phyloP scores from a whole-genome alignment of 202 grass and related monocot species.

The Carex arenaria region DNA sequence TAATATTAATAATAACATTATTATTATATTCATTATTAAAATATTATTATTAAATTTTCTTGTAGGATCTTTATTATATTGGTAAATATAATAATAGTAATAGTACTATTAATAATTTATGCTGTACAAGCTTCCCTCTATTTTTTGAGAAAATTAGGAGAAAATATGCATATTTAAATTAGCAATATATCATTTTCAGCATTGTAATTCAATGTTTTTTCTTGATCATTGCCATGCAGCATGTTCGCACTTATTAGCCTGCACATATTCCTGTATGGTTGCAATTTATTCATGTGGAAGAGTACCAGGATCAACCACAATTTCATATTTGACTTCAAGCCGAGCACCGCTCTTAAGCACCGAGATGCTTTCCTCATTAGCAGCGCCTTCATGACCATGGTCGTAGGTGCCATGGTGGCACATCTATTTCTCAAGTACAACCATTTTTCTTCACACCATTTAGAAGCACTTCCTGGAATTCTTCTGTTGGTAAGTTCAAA shows the following conservation, averaged over 20 bases:
- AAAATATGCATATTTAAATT: neutral
- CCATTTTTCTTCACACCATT: slow-evolving; percentile 27
- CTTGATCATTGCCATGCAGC: slow-evolving; percentile 30
- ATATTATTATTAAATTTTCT: too few relatives aligned
- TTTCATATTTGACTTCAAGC: slow-evolving; percentile 77
- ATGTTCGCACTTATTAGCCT: slow-evolving; percentile 86
- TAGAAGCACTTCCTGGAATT: slow-evolving; percentile 55
- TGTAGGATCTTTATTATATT: too few relatives aligned
- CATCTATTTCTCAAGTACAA: slow-evolving; percentile 61
- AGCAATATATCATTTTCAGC: neutral
- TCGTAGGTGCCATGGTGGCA: slow-evolving; percentile 50
- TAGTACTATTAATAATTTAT: too few relatives aligned
- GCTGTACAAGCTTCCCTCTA: neutral
- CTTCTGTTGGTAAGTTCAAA: slow-evolving; percentile 52
- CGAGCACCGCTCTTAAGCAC: slow-evolving; percentile 59
- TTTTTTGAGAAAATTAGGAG: neutral
- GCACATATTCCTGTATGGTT: slow-evolving; percentile 91
- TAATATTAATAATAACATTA: too few relatives aligned
- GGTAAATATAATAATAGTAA: too few relatives aligned
- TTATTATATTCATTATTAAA: too few relatives aligned
- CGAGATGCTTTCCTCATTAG: slow-evolving; percentile 82
- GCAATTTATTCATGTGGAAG: slow-evolving; percentile 90
- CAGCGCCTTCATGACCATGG: slow-evolving; percentile 67
- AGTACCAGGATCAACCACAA: slow-evolving; percentile 73
- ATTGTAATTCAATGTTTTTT: neutral